These are phyloP conservation scores for Zygotorulaspora danielsina DNA, from an alignment of 805 yeast species.

Conservation along the genomic window DNA sequence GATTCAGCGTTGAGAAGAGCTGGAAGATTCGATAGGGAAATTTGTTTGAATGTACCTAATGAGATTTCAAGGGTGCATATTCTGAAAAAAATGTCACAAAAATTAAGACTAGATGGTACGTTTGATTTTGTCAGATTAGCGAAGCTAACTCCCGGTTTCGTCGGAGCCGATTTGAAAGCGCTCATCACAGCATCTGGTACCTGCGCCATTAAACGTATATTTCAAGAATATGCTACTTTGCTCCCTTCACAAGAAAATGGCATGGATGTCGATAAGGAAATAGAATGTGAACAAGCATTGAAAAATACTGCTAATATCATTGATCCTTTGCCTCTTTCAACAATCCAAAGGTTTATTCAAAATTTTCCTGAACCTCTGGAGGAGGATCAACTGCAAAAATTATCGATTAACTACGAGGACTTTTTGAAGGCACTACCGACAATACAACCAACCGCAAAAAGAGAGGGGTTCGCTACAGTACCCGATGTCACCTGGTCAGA, in stretches of 20 bases:
- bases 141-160: conserved; percentile 93
- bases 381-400: conserved; percentile 65
- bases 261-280: conserved; percentile 16
- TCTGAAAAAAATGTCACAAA: conserved; percentile 64
- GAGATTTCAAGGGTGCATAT: conserved; percentile 77
- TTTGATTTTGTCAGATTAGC: conserved; percentile 74
- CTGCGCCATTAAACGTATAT: conserved; percentile 87
- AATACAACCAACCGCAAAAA: conserved; percentile 93
- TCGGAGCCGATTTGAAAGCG: conserved; percentile 95
- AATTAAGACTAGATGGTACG: conserved; percentile 60
- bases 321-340: conserved; percentile 44
- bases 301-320: conserved; percentile 36
- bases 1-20: conserved; percentile 95
- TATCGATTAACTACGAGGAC: conserved; percentile 74
- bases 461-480: conserved; percentile 98
- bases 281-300: conserved; percentile 17
- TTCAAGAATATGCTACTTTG: conserved; percentile 44
- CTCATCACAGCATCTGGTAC: conserved; percentile 93
- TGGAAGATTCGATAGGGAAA: conserved; percentile 94
- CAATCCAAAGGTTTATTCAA: conserved; percentile 66
- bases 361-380: conserved; percentile 79
- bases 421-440: conserved; percentile 83
- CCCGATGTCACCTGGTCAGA: conserved; percentile 96
- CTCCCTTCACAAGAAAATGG: conserved; percentile 9
- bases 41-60: conserved; percentile 90